These are phyloP conservation scores for Talaromyces sp. DNA, from an alignment of 2,329 filamentous ascomycete genomes.

Conservation along the genomic window DNA sequence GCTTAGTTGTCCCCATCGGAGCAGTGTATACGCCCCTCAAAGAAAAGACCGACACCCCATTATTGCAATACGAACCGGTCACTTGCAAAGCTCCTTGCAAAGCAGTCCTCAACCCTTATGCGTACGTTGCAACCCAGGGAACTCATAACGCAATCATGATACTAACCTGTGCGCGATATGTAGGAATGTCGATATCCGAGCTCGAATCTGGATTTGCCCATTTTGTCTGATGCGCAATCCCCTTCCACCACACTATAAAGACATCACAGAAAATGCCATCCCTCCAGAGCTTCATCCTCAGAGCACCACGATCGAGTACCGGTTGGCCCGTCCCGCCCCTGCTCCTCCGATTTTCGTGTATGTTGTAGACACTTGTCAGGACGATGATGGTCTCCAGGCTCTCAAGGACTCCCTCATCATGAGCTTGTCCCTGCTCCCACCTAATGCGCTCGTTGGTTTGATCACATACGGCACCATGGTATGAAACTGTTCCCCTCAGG, in stretches of 20 bases:
- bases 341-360: conserved; percentile 67
- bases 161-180: conserved; percentile 25
- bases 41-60: conserved; percentile 81
- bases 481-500: conserved; percentile 28
- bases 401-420: conserved; percentile 67
- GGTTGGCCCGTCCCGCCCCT: conserved; percentile 60
- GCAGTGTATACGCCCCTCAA: conserved; percentile 94
- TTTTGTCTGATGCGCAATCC: conserved; percentile 67
- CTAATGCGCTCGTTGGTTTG: conserved; percentile 63
- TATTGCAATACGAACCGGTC: conserved; percentile 93
- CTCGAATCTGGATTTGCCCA: conserved; percentile 67
- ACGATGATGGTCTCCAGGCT: conserved; percentile 66
- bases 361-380: conserved; percentile 68
- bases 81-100: conserved; percentile 95
- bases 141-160: conserved; percentile 22
- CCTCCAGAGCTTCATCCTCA: conserved; percentile 64
- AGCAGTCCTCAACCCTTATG: conserved; percentile 94
- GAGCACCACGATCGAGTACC: conserved; percentile 67
- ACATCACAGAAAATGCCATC: conserved; percentile 65
- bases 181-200: conserved; percentile 65
- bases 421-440: conserved; percentile 63
- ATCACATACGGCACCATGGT: conserved; percentile 86
- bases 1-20: conserved; percentile 92
- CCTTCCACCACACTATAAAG: conserved; percentile 67
- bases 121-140: conserved; percentile 56